Conservation (phyloP, 306 rosid genomes). For the Cajanus cajan region DNA sequence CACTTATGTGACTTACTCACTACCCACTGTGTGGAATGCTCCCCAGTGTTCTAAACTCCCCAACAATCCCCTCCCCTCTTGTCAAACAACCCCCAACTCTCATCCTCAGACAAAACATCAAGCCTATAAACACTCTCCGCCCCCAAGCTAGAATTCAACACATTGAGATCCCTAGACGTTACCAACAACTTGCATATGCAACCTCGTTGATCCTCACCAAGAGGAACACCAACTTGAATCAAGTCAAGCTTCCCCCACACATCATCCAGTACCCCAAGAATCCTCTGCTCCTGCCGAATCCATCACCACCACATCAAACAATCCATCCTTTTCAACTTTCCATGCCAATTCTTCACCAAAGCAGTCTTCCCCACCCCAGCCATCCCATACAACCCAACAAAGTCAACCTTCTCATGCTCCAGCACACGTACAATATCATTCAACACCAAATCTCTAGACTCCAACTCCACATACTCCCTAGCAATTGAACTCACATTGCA, state of each 20-base stretch:
- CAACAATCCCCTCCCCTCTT: slow-evolving; percentile 34
- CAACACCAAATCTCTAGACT: slow-evolving; percentile 22
- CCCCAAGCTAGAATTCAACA: slow-evolving; percentile 26
- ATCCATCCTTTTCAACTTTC: slow-evolving; percentile 17
- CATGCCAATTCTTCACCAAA: slow-evolving; percentile 32
- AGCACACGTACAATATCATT: slow-evolving; percentile 6
- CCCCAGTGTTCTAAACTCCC: too few relatives aligned
- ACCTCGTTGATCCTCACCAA: slow-evolving; percentile 28
- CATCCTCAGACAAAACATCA: slow-evolving; percentile 25
- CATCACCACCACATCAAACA: slow-evolving; percentile 32
- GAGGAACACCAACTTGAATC: slow-evolving; percentile 40
- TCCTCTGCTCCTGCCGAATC: slow-evolving; percentile 37
- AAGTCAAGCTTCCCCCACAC: slow-evolving; percentile 41
- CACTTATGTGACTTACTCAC: too few relatives aligned
- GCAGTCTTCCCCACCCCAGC: slow-evolving; percentile 39
- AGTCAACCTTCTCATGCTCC: background rate
- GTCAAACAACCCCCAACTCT: slow-evolving; percentile 44
- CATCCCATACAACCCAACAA: slow-evolving; percentile 37
- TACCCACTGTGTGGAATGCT: too few relatives aligned
- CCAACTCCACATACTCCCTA: slow-evolving; percentile 30
- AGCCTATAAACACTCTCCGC: background rate
- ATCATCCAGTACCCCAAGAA: slow-evolving; percentile 46
- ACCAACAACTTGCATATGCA: slow-evolving; percentile 42
- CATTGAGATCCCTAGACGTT: slow-evolving; percentile 29
- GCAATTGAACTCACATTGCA: slow-evolving; percentile 26